These are phyloP conservation scores for Nannochloropsis oceanica DNA, from an alignment of 108 stramenopile genomes.

Conservation along the genomic window DNA sequence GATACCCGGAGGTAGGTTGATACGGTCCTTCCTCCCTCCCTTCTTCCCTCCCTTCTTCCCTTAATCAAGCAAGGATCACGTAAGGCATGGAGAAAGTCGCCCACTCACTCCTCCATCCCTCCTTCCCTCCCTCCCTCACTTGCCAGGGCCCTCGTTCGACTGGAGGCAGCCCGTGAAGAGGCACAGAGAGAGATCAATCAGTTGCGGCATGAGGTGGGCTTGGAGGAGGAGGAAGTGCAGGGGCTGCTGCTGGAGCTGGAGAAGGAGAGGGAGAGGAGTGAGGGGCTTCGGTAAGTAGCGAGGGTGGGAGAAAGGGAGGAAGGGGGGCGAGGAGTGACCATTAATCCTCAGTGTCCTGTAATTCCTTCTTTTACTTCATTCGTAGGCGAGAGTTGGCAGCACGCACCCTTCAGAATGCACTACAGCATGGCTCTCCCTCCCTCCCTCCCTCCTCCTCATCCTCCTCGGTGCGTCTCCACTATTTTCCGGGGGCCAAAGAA, in stretches of 20 bases:
- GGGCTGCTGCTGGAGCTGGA: background rate
- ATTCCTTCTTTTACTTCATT: no score
- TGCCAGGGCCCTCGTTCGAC: background rate
- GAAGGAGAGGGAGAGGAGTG: background rate
- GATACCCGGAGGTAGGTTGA: no score
- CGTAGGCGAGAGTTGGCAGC: no score
- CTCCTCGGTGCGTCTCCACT: no score
- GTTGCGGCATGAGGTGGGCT: no score
- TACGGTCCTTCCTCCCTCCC: background rate
- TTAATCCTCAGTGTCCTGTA: background rate
- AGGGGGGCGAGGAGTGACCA: background rate
- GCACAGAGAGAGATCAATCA: no score
- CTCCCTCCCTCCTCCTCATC: no score
- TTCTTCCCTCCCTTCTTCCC: background rate
- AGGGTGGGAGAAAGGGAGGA: background rate
- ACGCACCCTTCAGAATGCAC: no score
- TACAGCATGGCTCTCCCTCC: no score
- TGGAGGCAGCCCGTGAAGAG: background rate
- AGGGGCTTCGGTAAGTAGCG: background rate
- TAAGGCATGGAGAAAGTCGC: background rate
- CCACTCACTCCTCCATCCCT: background rate
- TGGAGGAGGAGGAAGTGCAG: background rate
- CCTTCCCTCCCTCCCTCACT: background rate
- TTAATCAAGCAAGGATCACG: background rate
- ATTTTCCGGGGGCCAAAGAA: no score